Evolutionary conservation across 805 yeast species (phyloP), one percentile per base, ranked within the genome.

Genomic region (Candida krabiensis): DNA sequence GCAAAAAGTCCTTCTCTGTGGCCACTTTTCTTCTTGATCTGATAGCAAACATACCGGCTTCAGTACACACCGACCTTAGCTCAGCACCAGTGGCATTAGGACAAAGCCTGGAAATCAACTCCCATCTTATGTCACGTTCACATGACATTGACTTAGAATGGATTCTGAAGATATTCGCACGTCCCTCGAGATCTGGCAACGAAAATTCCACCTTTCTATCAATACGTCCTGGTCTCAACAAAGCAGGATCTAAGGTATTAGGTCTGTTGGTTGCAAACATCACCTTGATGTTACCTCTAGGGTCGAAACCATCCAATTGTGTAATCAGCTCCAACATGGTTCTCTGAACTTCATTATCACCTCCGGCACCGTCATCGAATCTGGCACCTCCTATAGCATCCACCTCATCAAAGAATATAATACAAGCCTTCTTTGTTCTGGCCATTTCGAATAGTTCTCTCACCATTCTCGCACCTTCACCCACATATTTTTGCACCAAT

Each of bases 321-420:
- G 98, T 89, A 59, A 93, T 93, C 55, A 93, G 79, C 66, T 93
- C 99, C 77, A 93, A 76, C 99, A 93, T 93, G 30, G 99, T 93
- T 72, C 99, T 80, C 69, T 93, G 99, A 38, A 93, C 99, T 69
- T 93, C 99, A 61, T 91, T 93, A 66, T 93, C 99, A 59, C 98
- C 98, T 53, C 97, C 98, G 9, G 98, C 98, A 56, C 98, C 98
- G 63, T 93, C 99, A 64, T 93, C 99, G 61, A 93, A 93, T 64
- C 99, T 83, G n/a, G 98, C 98, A 28, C 99, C 99, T 51, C 99
- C 99, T 63, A 93, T 88, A 26, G 99, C 99, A 70, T 93, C 99
- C 51, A 93, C 83, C 71, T 93, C 99, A 67, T 93, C 99, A 58
- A 93, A 93, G 68, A 93, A 93, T 40, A 93, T 91, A 58, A 93